phyloP scores from a whole-genome alignment of 768 basidiomycete genomes.

The Podaxis sp. region DNA sequence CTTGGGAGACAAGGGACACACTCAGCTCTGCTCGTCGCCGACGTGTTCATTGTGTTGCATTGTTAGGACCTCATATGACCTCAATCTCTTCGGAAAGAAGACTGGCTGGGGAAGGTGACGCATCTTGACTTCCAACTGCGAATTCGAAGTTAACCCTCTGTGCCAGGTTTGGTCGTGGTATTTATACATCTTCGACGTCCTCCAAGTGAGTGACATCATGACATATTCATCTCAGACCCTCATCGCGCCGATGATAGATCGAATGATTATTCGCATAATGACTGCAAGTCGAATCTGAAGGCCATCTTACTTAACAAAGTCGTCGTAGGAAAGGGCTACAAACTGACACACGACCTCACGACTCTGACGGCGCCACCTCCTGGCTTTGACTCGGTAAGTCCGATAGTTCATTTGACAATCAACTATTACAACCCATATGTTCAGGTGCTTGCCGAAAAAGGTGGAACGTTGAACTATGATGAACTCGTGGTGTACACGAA shows the following conservation, averaged over 20 bases:
- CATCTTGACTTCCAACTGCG: neutral
- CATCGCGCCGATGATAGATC: constrained; percentile 35
- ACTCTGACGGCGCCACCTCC: constrained; percentile 55
- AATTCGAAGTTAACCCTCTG: neutral
- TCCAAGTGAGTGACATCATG: constrained; percentile 49
- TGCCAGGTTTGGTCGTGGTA: constrained; percentile 64
- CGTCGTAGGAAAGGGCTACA: constrained; percentile 68
- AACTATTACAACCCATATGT: neutral
- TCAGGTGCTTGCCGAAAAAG: constrained; percentile 68
- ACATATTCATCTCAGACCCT: constrained; percentile 1
- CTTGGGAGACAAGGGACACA: constrained; percentile 61
- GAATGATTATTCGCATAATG: constrained; percentile 68
- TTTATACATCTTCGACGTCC: constrained; percentile 78
- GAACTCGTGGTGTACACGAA: constrained; percentile 71
- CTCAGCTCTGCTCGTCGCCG: constrained; percentile 51
- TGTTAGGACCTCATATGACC: constrained; percentile 61
- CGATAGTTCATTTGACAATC: neutral
- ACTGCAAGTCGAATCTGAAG: constrained; percentile 53
- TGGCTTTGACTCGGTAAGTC: constrained; percentile 66
- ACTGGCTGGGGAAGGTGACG: constrained; percentile 69
- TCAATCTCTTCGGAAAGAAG: constrained; percentile 66
- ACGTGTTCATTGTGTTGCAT: constrained; percentile 67
- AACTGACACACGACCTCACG: constrained; percentile 59
- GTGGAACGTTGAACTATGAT: constrained; percentile 68
- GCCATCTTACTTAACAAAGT: constrained; percentile 77